Evolutionary conservation across 306 rosid species (phyloP), one percentile per base, ranked within the genome.

Genomic region (Rubus idaeus): DNA sequence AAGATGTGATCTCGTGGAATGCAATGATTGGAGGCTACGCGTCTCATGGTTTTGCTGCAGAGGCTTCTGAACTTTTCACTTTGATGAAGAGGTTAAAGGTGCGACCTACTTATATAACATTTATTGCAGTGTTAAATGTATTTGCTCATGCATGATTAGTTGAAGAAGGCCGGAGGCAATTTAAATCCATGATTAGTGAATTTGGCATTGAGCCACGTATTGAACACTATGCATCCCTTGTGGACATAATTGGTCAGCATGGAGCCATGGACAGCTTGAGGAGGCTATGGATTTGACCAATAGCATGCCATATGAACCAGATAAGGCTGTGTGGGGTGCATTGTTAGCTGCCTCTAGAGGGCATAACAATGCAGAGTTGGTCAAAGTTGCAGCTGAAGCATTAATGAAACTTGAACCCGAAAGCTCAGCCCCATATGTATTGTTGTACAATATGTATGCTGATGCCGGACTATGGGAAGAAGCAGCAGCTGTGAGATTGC

Each of bases 221-320:
- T n/a, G 60, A 53, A 53, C 60, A 53, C 26, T 53, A 53, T n/a
- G 26, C 60, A 53, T 53, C 60, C 26, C 60, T 53, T 53, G 26
- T n/a, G 26, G 60, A 53, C 60, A 53, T 53, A 53, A 53, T 53
- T n/a, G 60, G 60, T 6, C 23, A 26, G 26, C 60, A 53, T 53
- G n/a, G n/a, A n/a, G n/a, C n/a, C n/a, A n/a, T n/a, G 60, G 60
- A 53, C 60, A 53, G 60, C 60, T 53, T 53, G 60, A 53, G 60
- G 60, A 53, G 4, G 60, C 60, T n/a, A 53, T 18, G 60, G 60
- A 53, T 53, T 14, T 53, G 26, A 53, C n/a, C 60, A 6, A 53
- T 8, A 53, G 60, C 23, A 53, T 53, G 60, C 26, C 60, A 53
- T 17, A 18, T 53, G 26, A 53, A 53, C 10, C 60, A 53, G 60